Base-by-base conservation (phyloP, 169 alveolate genomes). In the Cryptosporidium ubiquitum region DNA sequence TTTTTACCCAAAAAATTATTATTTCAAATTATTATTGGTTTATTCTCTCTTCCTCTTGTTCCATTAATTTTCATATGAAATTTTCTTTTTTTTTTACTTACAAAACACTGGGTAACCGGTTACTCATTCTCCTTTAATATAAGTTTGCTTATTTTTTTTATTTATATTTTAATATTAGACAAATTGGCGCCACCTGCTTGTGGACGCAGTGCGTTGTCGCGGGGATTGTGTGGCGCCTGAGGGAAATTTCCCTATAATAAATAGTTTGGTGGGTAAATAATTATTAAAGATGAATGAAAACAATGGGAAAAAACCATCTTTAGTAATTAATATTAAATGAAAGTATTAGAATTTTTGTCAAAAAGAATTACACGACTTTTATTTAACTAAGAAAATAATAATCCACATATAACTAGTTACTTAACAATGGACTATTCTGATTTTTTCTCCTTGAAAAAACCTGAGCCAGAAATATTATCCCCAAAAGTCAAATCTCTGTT, bases 101-200 rank as follows among this genome's bases (percentile, higher is more conserved):
- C 71, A 33, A n/a, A 64, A 5, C 35, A 55, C 33, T 64, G 71
- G 71, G 71, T 64, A 64, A 64, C 71, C 71, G 49, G 71, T 64
- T 64, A 64, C 71, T 64, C 71, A 37, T 64, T 64, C 42, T 64
- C 49, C 71, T 33, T 64, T 64, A 33, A 31, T 37, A 31, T 37
- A 64, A 64, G n/a, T 64, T 64, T 20, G 51, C 35, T 14, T 55
- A 55, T 55, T 55, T 55, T 47, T 42, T 55, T 55, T 55, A 55
- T 31, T 64, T 20, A 16, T 64, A 20, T 16, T 35, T 64, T 64
- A 64, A 33, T 64, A 64, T 12, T 29, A 64, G 71, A 64, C 71
- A 0, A 64, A 4, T 5, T 16, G 71, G 71, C 71, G 71, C 71
- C 33, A 31, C 10, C 0, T 23, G 0, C 18, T 64, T 64, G 71